Conservation (phyloP, 2,329 filamentous ascomycete genomes). For the Paradendryphiella salina region DNA sequence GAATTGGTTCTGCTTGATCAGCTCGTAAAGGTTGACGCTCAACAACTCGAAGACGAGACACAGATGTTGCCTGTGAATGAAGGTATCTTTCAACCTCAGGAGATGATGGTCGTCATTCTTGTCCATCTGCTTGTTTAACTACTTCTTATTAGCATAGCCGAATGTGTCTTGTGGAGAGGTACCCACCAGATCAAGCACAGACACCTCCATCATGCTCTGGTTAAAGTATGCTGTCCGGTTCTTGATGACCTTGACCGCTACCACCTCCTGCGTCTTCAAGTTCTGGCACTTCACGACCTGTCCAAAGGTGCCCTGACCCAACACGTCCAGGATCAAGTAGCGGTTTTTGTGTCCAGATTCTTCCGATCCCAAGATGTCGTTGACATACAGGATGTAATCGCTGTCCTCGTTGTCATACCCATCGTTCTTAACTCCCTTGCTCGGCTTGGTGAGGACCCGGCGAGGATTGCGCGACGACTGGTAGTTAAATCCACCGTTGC, state of each 20-base stretch:
- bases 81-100: constrained; percentile 91
- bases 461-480: constrained; percentile 96
- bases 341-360: constrained; percentile 99
- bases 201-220: constrained; percentile 99
- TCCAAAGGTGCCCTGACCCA: constrained; percentile 96
- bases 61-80: constrained; percentile 95
- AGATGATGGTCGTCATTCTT: constrained; percentile 99
- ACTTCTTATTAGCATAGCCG: constrained; percentile 15
- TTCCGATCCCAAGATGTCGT: constrained; percentile 96
- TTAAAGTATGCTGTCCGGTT: constrained; percentile 99
- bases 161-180: neutral
- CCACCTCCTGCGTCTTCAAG: constrained; percentile 95
- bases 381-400: constrained; percentile 98
- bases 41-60: constrained; percentile 95
- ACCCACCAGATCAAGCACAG: constrained; percentile 86
- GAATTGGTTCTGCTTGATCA: constrained; percentile 99
- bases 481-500: constrained; percentile 97
- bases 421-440: constrained; percentile 98
- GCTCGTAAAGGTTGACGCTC: constrained; percentile 95
- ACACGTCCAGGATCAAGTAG: constrained; percentile 93
- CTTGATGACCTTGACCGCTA: constrained; percentile 98
- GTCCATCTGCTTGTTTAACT: constrained; percentile 98
- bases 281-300: constrained; percentile 99
- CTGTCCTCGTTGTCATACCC: constrained; percentile 99
- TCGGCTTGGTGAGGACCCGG: constrained; percentile 94